These are phyloP conservation scores for Dorcoceras hygrometricum DNA, from an alignment of 257 asterid species.

Conservation along the genomic window DNA sequence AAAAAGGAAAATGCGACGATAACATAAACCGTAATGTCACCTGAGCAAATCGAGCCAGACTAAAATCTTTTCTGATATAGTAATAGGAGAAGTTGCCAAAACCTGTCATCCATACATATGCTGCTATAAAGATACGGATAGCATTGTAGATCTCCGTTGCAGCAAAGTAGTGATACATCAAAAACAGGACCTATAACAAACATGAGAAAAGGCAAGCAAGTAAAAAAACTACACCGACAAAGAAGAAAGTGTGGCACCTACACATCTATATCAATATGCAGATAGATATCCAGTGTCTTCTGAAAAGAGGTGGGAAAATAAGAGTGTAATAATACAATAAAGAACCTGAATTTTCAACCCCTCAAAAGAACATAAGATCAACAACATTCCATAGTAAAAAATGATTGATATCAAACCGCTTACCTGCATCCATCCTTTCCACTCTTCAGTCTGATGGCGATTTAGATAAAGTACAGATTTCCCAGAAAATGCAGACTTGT, in stretches of 20 bases:
- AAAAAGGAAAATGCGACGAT: neutral
- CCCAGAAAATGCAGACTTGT: slow-evolving; percentile 87
- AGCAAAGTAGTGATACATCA: slow-evolving; percentile 98
- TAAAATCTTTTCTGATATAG: slow-evolving; percentile 87
- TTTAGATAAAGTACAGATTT: slow-evolving; percentile 81
- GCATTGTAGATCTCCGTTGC: slow-evolving; percentile 96
- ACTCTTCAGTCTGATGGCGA: slow-evolving; percentile 95
- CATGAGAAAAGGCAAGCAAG: slow-evolving; percentile 8
- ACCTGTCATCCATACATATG: slow-evolving; percentile 99
- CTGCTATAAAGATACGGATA: slow-evolving; percentile 92
- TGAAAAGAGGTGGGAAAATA: slow-evolving; percentile 1
- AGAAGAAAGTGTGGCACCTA: slow-evolving; percentile 8
- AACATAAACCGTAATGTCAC: slow-evolving; percentile 35
- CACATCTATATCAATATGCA: slow-evolving; percentile 8
- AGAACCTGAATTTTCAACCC: slow-evolving; percentile 13
- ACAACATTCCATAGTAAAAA: neutral
- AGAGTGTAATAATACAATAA: slow-evolving; percentile 5
- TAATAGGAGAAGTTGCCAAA: slow-evolving; percentile 97
- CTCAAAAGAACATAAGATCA: slow-evolving; percentile 2
- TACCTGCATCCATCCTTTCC: slow-evolving; percentile 99
- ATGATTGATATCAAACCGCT: slow-evolving; percentile 27
- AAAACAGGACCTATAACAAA: slow-evolving; percentile 69
- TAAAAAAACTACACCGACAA: slow-evolving; percentile 25
- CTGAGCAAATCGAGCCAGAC: slow-evolving; percentile 94
- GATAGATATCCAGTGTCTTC: slow-evolving; percentile 8